phyloP scores from a whole-genome alignment of 2,329 filamentous ascomycete genomes.

The Fusarium haematococcum region DNA sequence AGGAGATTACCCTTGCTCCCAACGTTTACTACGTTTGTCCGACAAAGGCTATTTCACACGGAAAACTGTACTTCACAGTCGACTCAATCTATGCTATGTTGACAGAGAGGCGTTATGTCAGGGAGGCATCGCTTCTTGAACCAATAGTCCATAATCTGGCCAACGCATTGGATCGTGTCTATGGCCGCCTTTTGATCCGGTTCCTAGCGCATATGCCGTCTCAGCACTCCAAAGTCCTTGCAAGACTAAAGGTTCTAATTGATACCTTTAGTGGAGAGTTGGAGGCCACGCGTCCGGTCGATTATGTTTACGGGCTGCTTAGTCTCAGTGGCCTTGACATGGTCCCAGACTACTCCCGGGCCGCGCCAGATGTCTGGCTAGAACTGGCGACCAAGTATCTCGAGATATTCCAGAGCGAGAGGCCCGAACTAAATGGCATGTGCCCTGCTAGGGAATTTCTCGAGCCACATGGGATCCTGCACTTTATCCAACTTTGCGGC shows the following conservation, averaged over 20 bases:
- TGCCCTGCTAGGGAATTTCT: not conserved
- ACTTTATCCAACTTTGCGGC: not conserved
- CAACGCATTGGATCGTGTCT: not conserved
- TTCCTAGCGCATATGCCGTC: not conserved
- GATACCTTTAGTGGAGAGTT: not conserved
- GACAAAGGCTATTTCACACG: not conserved
- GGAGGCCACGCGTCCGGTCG: not conserved
- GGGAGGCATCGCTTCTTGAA: not conserved
- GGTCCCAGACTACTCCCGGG: not conserved
- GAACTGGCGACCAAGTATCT: not conserved
- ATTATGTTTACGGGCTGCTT: slow-evolving; percentile 1
- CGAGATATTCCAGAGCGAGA: not conserved
- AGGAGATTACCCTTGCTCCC: not conserved
- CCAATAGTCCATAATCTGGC: not conserved
- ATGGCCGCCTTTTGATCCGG: not conserved
- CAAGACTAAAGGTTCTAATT: not conserved
- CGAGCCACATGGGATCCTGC: fast-evolving
- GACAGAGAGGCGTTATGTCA: not conserved
- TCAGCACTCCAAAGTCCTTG: not conserved
- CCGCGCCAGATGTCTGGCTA: not conserved
- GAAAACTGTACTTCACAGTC: not conserved
- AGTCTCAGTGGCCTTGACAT: not conserved
- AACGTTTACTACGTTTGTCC: not conserved
- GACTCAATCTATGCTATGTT: not conserved
- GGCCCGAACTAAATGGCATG: not conserved